Evolutionary conservation across 345 rosid species (phyloP).

Genomic region (Euphorbia tirucalli): DNA sequence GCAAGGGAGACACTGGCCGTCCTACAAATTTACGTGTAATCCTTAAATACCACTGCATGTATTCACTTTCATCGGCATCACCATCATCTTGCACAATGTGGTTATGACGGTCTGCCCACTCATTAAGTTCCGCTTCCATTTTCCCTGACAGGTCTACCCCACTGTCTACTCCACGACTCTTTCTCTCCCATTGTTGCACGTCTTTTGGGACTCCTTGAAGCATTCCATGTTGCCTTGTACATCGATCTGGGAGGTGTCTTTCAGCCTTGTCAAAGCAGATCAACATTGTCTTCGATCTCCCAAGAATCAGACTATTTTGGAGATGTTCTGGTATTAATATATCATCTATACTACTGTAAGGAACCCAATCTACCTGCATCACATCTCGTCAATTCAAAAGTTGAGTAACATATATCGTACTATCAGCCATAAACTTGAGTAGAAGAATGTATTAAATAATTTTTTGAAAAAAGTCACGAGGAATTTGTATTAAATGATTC

Average conservation of each 20-base stretch:
- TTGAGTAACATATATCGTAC: neutral
- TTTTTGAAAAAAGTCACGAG: neutral
- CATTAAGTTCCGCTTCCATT: conserved; percentile 72
- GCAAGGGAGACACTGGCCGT: conserved; percentile 77
- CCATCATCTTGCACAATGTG: conserved; percentile 61
- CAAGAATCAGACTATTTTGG: conserved; percentile 52
- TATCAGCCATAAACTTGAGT: neutral
- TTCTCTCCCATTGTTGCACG: conserved; percentile 78
- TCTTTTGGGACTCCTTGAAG: conserved; percentile 75
- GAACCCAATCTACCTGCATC: conserved; percentile 82
- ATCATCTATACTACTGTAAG: conserved; percentile 60
- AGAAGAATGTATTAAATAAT: neutral
- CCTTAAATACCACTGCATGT: conserved; percentile 70
- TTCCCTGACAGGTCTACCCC: conserved; percentile 75
- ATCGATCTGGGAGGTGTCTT: conserved; percentile 94
- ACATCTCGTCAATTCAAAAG: neutral
- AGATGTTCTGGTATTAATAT: conserved; percentile 61
- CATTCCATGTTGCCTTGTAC: conserved; percentile 76
- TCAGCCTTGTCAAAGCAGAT: conserved; percentile 98
- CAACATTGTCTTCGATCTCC: conserved; percentile 84
- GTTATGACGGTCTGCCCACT: conserved; percentile 69
- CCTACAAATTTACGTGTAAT: conserved; percentile 83
- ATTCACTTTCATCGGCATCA: conserved; percentile 58
- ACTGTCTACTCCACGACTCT: conserved; percentile 88
- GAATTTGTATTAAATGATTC: neutral